A percentile compares a stretch with the other conserved stretches of the same genome.
These are phyloP conservation scores for Diatrype stigma DNA, from an alignment of 2,329 filamentous ascomycete genomes.

Conservation along the genomic window DNA sequence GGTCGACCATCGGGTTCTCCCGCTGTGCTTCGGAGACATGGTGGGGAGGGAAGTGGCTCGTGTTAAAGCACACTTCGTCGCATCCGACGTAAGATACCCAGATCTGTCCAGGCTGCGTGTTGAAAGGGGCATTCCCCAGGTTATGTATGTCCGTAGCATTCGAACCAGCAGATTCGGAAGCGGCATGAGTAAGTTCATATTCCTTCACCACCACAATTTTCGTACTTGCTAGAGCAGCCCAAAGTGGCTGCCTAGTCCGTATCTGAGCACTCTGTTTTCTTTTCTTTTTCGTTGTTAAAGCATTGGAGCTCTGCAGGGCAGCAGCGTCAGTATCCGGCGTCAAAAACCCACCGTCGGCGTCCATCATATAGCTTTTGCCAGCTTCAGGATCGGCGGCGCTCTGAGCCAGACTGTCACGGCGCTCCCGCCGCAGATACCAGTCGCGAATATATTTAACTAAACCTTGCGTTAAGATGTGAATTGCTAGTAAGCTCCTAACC, in stretches of 20 bases:
- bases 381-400: constrained; percentile 59
- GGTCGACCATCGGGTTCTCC: constrained; percentile 52
- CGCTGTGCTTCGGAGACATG: constrained; percentile 33
- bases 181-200: constrained; percentile 75
- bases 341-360: constrained; percentile 45
- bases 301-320: constrained; percentile 50
- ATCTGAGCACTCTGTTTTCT: constrained; percentile 89
- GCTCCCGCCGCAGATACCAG: constrained; percentile 61
- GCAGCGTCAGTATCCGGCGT: constrained; percentile 50
- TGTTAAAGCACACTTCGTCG: constrained; percentile 73
- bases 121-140: constrained; percentile 70
- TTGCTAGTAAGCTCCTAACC: constrained; percentile 65
- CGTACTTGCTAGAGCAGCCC: constrained; percentile 90
- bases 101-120: constrained; percentile 65
- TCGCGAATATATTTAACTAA: constrained; percentile 67
- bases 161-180: constrained; percentile 68
- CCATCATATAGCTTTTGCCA: constrained; percentile 42
- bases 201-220: constrained; percentile 96
- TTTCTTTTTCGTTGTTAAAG: constrained; percentile 70
- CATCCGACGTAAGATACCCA: constrained; percentile 79
- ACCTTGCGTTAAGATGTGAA: constrained; percentile 72
- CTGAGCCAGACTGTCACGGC: constrained; percentile 45
- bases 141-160: constrained; percentile 75
- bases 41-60: constrained; percentile 57
- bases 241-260: constrained; percentile 84